These are phyloP conservation scores for Phyllosticta capitalensis DNA, from an alignment of 2,329 filamentous ascomycete species.

Conservation along the genomic window DNA sequence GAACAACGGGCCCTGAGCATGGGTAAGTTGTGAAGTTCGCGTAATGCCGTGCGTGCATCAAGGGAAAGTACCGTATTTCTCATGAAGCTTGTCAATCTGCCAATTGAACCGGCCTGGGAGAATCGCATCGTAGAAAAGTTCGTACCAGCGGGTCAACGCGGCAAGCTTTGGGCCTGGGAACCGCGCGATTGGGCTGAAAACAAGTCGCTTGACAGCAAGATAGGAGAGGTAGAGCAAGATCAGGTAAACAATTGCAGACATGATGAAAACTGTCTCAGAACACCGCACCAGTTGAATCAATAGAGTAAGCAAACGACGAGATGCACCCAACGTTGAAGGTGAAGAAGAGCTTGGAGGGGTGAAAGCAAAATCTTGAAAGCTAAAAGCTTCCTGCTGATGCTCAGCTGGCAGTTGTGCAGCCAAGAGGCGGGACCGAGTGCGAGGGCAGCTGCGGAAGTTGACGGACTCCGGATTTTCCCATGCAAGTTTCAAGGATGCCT, in stretches of 20 bases:
- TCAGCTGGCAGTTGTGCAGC: background rate
- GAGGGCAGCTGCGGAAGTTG: too few relatives aligned
- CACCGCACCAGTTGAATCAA: background rate
- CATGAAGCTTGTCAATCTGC: constrained; percentile 17
- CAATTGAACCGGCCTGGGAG: constrained; percentile 14
- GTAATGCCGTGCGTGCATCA: background rate
- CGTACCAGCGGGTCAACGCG: constrained; percentile 11
- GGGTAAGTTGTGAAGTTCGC: background rate
- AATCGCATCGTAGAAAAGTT: constrained; percentile 9
- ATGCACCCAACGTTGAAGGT: background rate
- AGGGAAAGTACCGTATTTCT: constrained; percentile 14
- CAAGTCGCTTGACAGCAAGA: constrained; percentile 8
- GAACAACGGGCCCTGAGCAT: constrained; percentile 13
- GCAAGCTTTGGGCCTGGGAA: constrained; percentile 14
- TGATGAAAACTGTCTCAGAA: background rate
- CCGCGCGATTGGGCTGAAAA: constrained; percentile 6
- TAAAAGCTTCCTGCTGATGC: background rate
- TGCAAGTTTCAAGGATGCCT: background rate
- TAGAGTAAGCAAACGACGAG: background rate
- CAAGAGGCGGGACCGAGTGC: background rate
- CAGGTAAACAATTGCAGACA: background rate
- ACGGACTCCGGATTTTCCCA: background rate
- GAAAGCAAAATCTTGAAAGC: background rate
- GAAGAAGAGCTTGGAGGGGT: background rate
- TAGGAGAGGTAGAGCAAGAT: background rate